Conservation (phyloP, 1,284 basidiomycete species). For the Irpex sp. region DNA sequence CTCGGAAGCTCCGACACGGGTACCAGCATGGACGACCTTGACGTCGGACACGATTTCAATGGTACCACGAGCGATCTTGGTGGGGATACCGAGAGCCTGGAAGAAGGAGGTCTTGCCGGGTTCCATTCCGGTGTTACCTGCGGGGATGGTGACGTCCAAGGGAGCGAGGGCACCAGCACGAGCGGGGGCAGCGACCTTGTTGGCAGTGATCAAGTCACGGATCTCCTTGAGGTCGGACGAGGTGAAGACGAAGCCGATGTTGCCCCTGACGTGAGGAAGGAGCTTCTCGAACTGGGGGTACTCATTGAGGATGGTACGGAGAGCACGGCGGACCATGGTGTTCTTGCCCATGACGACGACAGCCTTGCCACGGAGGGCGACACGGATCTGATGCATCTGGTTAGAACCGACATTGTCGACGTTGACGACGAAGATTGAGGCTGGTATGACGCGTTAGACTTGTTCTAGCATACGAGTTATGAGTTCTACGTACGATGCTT, state of each 20-base stretch:
- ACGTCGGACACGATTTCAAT: constrained; percentile 99
- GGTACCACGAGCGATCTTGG: constrained; percentile 99
- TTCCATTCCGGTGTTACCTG: constrained; percentile 99
- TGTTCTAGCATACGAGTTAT: too few relatives aligned
- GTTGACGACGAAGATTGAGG: constrained; percentile 98
- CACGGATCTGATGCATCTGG: constrained; percentile 99
- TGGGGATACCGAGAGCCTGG: constrained; percentile 99
- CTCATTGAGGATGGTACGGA: constrained; percentile 87
- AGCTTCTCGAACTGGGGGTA: constrained; percentile 94
- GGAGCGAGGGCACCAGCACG: constrained; percentile 97
- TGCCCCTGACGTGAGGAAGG: constrained; percentile 92
- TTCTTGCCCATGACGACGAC: constrained; percentile 99
- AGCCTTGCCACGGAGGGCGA: constrained; percentile 93
- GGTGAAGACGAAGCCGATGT: constrained; percentile 99
- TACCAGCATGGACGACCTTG: constrained; percentile 89
- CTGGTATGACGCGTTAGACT: constrained; percentile 32
- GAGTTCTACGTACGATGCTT: constrained; percentile 69
- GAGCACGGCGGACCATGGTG: constrained; percentile 99
- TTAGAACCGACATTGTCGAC: constrained; percentile 99
- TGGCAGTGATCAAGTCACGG: constrained; percentile 87
- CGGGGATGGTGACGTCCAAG: constrained; percentile 87
- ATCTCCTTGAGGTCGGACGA: constrained; percentile 89
- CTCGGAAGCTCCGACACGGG: constrained; percentile 94
- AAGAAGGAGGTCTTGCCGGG: constrained; percentile 99
- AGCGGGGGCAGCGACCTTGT: constrained; percentile 97